Base-by-base conservation (phyloP, 2,329 filamentous ascomycete species). In the Alternaria sp. region DNA sequence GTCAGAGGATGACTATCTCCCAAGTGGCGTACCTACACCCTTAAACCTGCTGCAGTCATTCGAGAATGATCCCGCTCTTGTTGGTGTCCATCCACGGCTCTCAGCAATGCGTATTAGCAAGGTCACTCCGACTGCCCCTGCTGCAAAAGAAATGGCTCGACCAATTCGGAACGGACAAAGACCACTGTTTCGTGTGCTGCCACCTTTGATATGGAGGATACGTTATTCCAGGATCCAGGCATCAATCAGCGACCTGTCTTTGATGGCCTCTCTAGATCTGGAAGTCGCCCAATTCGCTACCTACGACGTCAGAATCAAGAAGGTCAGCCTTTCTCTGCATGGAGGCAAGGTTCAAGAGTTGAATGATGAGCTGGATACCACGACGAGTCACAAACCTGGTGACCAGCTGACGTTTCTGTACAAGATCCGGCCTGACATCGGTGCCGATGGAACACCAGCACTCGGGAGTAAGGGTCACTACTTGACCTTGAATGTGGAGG, bases 21-120 rank as follows among this genome's bases (percentile, higher is more conserved):
- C 87, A 36, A 92, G 90, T 73, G 87, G 89, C 61, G 80, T 89
- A 25, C 89, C 92, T 0, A 86, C 89, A 7, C 89, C 91, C 2
- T 83, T 92, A 66, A 96, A 95, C 76, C 83, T 95, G n/a, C 86
- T 96, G 13, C 90, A 92, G 73, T 86, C 92, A 4, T 91, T 95
- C 64, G 85, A 86, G 56, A 84, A 83, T 65, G 91, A 93, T 73
- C 87, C 89, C 21, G 85, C 85, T 25, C 82, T 93, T 17, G 83
- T 81, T 15, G 88, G 89, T 36, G 81, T 88, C 25, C 85, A 85
- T 68, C 90, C 92, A 50, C 87, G 87, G 28, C 83, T 96, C 3
- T 93, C 91, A 10, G 91, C 92, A 6, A 83, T 91, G 63, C 85
- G 91, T 51, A 91, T 95, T 32, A 93, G 90, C 45, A 88, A 90